Base-by-base conservation (phyloP, 805 yeast species). In the Clavispora phyllophila region DNA sequence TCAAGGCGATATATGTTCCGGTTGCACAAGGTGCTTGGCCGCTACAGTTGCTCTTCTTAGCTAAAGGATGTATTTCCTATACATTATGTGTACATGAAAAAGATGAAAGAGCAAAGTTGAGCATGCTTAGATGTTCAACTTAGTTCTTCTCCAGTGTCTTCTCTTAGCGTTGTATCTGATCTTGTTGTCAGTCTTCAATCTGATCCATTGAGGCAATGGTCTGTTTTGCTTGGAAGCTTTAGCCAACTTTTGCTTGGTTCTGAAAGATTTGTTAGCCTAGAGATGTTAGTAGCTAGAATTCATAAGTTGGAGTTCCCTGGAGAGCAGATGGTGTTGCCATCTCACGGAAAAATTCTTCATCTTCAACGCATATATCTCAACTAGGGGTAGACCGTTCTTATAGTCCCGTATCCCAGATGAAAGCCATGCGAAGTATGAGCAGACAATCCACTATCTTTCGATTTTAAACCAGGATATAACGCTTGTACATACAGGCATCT, bases 81-180 rank as follows among this genome's bases (percentile, higher is more conserved):
- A 51, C 55, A 48, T 28, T 19, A 28, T 37, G 36, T 42, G 41
- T 41, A 46, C 47, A 42, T 44, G 50, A 36, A 43, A 28, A 26
- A 22, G 32, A 26, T 26, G 25, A 22, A 25, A 37, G 35, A 36
- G 44, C 34, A 29, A 13, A 29, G 33, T 29, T 20, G 43, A 36
- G 34, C 36, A 35, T 39, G 49, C 63, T 87, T 90, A 91, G 82
- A 91, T 75, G 83, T 82, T 81, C 78, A 91, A 82, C 95, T 91
- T 91, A 69, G 97, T 91, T 86, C 98, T 87, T 87, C 96, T 91
- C 99, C 99, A 91, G 93, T 93, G 96, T 84, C 98, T 86, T 87
- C 98, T 89, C 89, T 93, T 93, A 72, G 96, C 95, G 80, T 91
- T 91, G 87, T 88, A 88, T 83, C 95, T 88, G 81, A 93, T 85